These are phyloP conservation scores for Lachancea sp. DNA, from an alignment of 805 yeast species.

Conservation along the genomic window DNA sequence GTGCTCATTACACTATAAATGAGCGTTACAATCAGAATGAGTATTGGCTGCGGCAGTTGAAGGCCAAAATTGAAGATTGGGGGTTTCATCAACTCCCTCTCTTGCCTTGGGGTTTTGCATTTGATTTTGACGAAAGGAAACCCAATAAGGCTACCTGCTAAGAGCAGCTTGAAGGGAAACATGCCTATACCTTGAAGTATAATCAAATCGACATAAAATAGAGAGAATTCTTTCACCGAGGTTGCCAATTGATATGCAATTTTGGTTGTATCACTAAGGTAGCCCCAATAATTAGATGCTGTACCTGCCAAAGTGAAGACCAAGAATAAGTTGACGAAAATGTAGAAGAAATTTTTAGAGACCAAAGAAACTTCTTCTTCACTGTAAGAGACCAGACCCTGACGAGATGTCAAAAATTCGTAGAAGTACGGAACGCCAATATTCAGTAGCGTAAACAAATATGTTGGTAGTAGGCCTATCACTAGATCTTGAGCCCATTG, in stretches of 20 bases:
- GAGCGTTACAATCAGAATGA: slow-evolving; percentile 76
- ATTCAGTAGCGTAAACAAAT: slow-evolving; percentile 80
- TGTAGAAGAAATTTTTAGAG: slow-evolving; percentile 88
- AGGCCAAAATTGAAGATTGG: slow-evolving; percentile 90
- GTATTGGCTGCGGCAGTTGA: slow-evolving; percentile 83
- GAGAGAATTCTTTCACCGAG: slow-evolving; percentile 68
- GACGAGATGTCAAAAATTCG: slow-evolving; percentile 73
- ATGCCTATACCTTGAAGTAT: slow-evolving; percentile 80
- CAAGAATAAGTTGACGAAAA: slow-evolving; percentile 86
- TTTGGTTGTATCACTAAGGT: slow-evolving; percentile 80
- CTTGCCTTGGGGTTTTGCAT: slow-evolving; percentile 80
- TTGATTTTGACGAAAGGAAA: slow-evolving; percentile 60
- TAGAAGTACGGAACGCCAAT: slow-evolving; percentile 78
- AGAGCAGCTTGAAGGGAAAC: slow-evolving; percentile 79
- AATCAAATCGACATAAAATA: slow-evolving; percentile 85
- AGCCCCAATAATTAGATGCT: slow-evolving; percentile 72
- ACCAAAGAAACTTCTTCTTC: slow-evolving; percentile 89
- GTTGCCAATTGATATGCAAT: slow-evolving; percentile 82
- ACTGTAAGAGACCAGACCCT: slow-evolving; percentile 86
- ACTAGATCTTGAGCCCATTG: slow-evolving; percentile 72
- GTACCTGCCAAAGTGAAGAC: slow-evolving; percentile 94
- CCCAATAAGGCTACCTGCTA: slow-evolving; percentile 70
- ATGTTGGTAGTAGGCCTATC: slow-evolving; percentile 86
- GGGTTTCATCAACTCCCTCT: slow-evolving; percentile 68
- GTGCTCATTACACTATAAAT: slow-evolving; percentile 87